Percentiles rank a stretch among this genome's conserved stretches.
phyloP scores from a whole-genome alignment of 129 eudicot genomes.

The Saposhnikovia divaricata region DNA sequence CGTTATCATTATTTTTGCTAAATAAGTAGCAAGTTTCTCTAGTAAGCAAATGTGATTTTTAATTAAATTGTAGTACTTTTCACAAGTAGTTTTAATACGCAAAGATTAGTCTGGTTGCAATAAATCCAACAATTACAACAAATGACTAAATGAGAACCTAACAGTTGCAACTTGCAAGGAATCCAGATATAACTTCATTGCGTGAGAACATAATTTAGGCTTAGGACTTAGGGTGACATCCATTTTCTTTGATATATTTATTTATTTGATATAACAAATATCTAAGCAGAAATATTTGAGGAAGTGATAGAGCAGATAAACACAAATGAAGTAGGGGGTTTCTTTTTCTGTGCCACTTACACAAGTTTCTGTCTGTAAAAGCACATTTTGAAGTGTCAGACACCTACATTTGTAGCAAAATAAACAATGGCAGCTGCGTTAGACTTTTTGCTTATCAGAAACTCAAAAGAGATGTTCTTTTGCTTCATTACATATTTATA shows the following conservation, averaged over 20 bases:
- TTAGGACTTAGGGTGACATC: not conserved
- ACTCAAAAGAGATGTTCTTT: not conserved
- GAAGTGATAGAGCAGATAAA: not conserved
- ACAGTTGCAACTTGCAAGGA: not conserved
- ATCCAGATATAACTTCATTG: not conserved
- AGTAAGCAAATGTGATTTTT: not conserved
- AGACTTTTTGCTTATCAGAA: not conserved
- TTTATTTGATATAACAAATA: not conserved
- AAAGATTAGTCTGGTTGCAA: not conserved
- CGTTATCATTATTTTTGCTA: not conserved
- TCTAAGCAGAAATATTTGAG: not conserved
- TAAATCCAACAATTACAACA: not conserved
- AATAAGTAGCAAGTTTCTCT: not conserved
- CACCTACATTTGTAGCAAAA: conserved; percentile 38
- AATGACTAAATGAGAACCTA: not conserved
- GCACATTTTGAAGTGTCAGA: conserved; percentile 58
- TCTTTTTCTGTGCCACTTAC: conserved; percentile 30
- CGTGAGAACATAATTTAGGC: not conserved
- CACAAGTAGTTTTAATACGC: not conserved
- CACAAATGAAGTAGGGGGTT: not conserved
- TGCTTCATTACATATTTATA: not conserved
- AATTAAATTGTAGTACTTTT: not conserved
- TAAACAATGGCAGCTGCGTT: not conserved
- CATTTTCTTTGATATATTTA: not conserved
- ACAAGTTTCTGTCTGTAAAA: conserved; percentile 52